Evolutionary conservation across 2,329 filamentous ascomycete genomes (phyloP), one percentile per base, ranked within the genome.

Genomic region (Neonectria magnoliae): DNA sequence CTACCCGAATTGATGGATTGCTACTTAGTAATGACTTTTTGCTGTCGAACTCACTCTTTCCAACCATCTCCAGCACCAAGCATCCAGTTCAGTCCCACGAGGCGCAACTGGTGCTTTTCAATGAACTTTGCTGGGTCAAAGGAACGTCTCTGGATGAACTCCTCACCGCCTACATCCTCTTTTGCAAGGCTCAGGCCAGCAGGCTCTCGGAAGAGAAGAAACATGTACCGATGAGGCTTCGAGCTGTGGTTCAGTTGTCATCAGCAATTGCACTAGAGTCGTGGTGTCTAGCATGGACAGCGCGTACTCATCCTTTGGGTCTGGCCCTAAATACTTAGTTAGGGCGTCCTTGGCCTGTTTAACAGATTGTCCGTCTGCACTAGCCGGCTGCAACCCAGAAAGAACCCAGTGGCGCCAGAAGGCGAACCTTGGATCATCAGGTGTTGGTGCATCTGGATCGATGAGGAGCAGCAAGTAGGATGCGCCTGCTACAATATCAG

Each of bases 321-420:
- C 81, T 0, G 82, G 82, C 0, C 78, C 81, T 16, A 83, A 74
- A 65, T 83, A 84, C 36, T 78, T 76, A 4, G 82, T 84, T 55
- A 83, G 60, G 13, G 77, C 72, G 38, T 71, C 72, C 62, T 77
- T 77, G 9, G 75, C 75, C 66, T 75, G 65, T 0, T 71, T 74
- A 5, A 74, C 73, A 2, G 70, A 68, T 2, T 60, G 70, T 11
- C 67, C 68, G 1, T 67, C 69, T 2, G 60, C 68, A 27, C 67
- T 61, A 47, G 73, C 42, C 2, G 81, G 77, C 60, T 76, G 77
- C 55, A 84, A 50, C 0, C 81, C 81, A 4, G 78, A 74, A 0
- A 86, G 72, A 27, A 87, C 78, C 83, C 83, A 87, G 68, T 87
- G 85, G 20, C 85, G 77, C 84, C 84, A 87, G 69, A 84, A 86